These are phyloP conservation scores for Pleurostoma richardsiae DNA, from an alignment of 2,329 filamentous ascomycete species.

Conservation along the genomic window DNA sequence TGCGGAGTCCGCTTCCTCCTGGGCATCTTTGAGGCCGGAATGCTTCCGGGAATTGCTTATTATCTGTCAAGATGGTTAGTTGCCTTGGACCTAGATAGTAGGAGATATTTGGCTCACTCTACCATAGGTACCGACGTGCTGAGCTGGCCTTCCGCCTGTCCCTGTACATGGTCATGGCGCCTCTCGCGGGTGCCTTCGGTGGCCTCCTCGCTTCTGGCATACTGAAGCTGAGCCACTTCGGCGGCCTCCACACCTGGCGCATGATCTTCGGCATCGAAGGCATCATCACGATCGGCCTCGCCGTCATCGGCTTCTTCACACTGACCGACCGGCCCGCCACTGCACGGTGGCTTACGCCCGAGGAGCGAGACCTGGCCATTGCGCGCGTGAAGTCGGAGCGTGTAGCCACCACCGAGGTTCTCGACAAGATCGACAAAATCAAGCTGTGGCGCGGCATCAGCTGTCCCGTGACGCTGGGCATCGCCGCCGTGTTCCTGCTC, in stretches of 20 bases:
- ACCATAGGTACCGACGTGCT: slow-evolving; percentile 40
- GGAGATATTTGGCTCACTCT: too few relatives aligned
- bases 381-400: slow-evolving; percentile 66
- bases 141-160: slow-evolving; percentile 57
- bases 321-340: slow-evolving; percentile 66
- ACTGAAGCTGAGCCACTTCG: slow-evolving; percentile 54
- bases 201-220: slow-evolving; percentile 53
- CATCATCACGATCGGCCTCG: slow-evolving; percentile 48
- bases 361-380: slow-evolving; percentile 62
- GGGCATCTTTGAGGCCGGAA: slow-evolving; percentile 66
- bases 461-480: slow-evolving; percentile 55
- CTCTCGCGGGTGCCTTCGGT: slow-evolving; percentile 61
- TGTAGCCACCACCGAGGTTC: slow-evolving; percentile 54
- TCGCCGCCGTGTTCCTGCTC: slow-evolving; percentile 55
- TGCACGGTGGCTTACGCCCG: slow-evolving; percentile 58
- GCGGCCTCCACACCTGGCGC: slow-evolving; percentile 52
- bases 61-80: slow-evolving; percentile 60
- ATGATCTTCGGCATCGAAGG: slow-evolving; percentile 71
- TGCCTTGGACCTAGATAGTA: too few relatives aligned
- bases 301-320: slow-evolving; percentile 57
- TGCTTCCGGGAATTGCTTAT: slow-evolving; percentile 71
- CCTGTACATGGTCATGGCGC: slow-evolving; percentile 59
- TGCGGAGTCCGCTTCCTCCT: slow-evolving; percentile 63
- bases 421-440: slow-evolving; percentile 55
- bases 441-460: slow-evolving; percentile 60